Evolutionary conservation across 768 basidiomycete genomes (phyloP).

Genomic region (Tylopilus intermedius): DNA sequence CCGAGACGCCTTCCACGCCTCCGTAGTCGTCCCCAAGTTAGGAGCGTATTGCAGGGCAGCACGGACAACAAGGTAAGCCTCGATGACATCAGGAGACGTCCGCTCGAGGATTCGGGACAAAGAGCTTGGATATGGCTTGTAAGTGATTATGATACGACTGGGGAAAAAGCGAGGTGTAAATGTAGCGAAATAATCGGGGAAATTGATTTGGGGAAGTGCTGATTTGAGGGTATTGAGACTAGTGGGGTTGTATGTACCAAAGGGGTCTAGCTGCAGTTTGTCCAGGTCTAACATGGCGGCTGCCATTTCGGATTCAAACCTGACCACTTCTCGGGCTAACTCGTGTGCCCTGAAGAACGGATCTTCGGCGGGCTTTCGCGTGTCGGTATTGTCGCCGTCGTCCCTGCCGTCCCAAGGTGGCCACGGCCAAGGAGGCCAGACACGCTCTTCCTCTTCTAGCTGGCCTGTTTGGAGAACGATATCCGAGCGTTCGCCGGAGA

Average conservation of each 20-base stretch:
- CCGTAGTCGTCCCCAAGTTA: slow-evolving; percentile 68
- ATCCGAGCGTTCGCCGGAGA: slow-evolving; percentile 13
- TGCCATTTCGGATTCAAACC: slow-evolving; percentile 75
- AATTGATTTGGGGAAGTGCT: slow-evolving; percentile 70
- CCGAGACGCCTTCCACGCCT: slow-evolving; percentile 73
- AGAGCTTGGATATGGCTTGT: slow-evolving; percentile 68
- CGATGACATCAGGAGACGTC: slow-evolving; percentile 66
- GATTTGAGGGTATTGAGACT: slow-evolving; percentile 63
- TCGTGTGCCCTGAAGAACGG: slow-evolving; percentile 47
- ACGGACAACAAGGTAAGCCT: slow-evolving; percentile 83
- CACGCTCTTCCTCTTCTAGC: slow-evolving; percentile 29
- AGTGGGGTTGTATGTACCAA: slow-evolving; percentile 84
- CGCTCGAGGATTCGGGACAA: slow-evolving; percentile 64
- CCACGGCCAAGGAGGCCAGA: slow-evolving; percentile 83
- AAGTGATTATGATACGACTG: slow-evolving; percentile 71
- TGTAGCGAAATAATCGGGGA: slow-evolving; percentile 80
- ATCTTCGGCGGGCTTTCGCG: slow-evolving; percentile 30
- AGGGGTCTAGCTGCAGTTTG: slow-evolving; percentile 70
- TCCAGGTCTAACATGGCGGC: slow-evolving; percentile 79
- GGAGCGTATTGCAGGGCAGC: slow-evolving; percentile 64
- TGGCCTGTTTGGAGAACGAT: slow-evolving; percentile 36
- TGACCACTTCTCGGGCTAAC: slow-evolving; percentile 66
- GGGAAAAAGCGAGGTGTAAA: slow-evolving; percentile 79
- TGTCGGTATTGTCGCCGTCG: slow-evolving; percentile 41
- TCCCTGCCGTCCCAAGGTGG: slow-evolving; percentile 76